Base-by-base conservation (phyloP, 495 filamentous ascomycete species). In the Penicillium mononematosum region DNA sequence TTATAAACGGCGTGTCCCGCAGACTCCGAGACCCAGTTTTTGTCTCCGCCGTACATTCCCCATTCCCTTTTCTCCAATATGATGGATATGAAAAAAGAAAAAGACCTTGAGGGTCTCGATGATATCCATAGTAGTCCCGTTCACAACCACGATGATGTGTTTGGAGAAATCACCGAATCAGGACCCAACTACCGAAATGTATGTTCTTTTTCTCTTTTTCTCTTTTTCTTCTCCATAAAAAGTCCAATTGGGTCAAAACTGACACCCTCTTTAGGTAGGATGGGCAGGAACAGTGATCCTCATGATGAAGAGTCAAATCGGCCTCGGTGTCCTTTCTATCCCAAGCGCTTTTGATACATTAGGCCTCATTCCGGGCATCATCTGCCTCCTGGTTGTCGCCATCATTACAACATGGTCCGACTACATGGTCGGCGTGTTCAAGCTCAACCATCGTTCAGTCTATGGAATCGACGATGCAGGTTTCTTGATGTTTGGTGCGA, bases 381-480 rank as follows among this genome's bases (percentile, higher is more conserved):
- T 89, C 38, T 70, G 81, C 32, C 76, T 85, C 5, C 58, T 82
- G 25, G 61, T 65, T 19, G 58, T 89, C 25, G 88, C 87, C 4
- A 56, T 82, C 10, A 69, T 89, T 17, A 85, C 88, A 29, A 86
- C 85, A 38, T 92, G 90, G 75, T 88, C 86, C 16, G 85, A 85
- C 67, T 89, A 86, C 55, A 78, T 90, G 46, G 76, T 92, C 52
- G 88, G 85, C 38, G 82, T 87, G 62, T 85, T 92, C 60, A 90
- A 89, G 67, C 44, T 86, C 12, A 75, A 76, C 52, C 85, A 85
- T 68, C 88, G 86, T 4, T 70, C 84, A 20, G 81, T 91, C 10
- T 75, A 84, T 54, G 78, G 83, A 60, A 87, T 90, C 51, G 84
- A 85, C 39, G 88, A 92, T 67, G 87, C 80, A 5, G 85, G 85